These are phyloP conservation scores for Harrya chromipes DNA, from an alignment of 768 basidiomycete genomes.

Conservation along the genomic window DNA sequence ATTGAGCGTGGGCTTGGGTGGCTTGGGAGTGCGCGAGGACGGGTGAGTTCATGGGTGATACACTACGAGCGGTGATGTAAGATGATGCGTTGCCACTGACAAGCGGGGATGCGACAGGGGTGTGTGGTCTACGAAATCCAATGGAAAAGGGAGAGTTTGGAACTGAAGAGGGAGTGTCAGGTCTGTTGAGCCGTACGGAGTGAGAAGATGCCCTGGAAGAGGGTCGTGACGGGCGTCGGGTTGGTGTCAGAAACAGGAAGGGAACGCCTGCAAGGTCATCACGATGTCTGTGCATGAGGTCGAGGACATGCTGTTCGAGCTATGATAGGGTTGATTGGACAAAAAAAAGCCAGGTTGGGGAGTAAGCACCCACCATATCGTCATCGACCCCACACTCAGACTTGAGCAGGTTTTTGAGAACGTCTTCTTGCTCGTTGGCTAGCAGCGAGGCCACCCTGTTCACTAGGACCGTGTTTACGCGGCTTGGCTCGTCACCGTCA, in stretches of 20 bases:
- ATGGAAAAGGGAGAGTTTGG: conserved; percentile 75
- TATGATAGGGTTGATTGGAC: conserved; percentile 30
- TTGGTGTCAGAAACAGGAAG: conserved; percentile 79
- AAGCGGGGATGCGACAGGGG: conserved; percentile 73
- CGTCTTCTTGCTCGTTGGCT: conserved; percentile 82
- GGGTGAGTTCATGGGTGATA: conserved; percentile 64
- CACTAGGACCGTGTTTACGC: conserved; percentile 62
- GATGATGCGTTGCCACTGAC: conserved; percentile 53
- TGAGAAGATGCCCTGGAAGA: conserved; percentile 77
- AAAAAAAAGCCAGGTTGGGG: conserved; percentile 13
- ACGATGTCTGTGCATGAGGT: conserved; percentile 93
- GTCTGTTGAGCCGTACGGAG: conserved; percentile 63
- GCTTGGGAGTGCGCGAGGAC: conserved; percentile 55
- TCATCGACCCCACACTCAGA: conserved; percentile 66
- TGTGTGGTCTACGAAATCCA: conserved; percentile 76
- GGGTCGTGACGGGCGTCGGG: conserved; percentile 74
- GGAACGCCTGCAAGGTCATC: conserved; percentile 83
- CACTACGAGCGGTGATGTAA: conserved; percentile 53
- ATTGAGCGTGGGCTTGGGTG: conserved; percentile 56
- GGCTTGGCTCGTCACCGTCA: conserved; percentile 50
- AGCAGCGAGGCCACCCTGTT: conserved; percentile 68
- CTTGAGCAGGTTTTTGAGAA: conserved; percentile 73
- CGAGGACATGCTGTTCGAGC: conserved; percentile 87
- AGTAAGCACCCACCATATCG: conserved; percentile 51
- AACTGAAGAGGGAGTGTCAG: conserved; percentile 73